Percentiles rank a stretch among this genome's conserved stretches.
phyloP scores from a whole-genome alignment of 139 green algal genomes.

The Nannochloris sp. region DNA sequence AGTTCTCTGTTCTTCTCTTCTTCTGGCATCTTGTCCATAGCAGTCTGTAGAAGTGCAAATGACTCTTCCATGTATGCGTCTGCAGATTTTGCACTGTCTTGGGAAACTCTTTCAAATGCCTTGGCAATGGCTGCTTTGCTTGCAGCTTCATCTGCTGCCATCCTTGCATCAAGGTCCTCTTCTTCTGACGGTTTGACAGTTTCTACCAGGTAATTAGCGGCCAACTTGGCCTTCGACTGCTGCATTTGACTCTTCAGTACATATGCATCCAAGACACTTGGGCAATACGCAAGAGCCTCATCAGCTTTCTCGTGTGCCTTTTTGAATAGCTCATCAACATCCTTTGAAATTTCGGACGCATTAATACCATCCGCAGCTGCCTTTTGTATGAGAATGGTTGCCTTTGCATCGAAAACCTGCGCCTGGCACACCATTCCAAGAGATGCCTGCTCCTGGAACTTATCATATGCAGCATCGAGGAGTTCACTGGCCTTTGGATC shows the following conservation, averaged over 20 bases:
- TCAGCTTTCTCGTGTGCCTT: slow-evolving; percentile 20
- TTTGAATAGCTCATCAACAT: slow-evolving; percentile 15
- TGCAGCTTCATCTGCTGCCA: slow-evolving; percentile 26
- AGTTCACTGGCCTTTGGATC: slow-evolving; percentile 48
- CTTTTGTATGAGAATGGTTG: slow-evolving; percentile 17
- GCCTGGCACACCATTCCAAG: slow-evolving; percentile 27
- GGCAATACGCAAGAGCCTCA: slow-evolving; percentile 21
- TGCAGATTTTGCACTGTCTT: not conserved
- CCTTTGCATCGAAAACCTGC: slow-evolving; percentile 20
- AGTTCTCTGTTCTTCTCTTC: slow-evolving; percentile 30
- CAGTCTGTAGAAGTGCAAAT: slow-evolving; percentile 10
- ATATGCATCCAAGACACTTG: slow-evolving; percentile 24
- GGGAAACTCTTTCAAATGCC: slow-evolving; percentile 26
- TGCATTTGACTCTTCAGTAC: slow-evolving; percentile 12
- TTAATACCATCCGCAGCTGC: slow-evolving; percentile 5
- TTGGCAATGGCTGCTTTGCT: slow-evolving; percentile 8
- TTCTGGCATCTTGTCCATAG: slow-evolving; percentile 22
- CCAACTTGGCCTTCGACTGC: slow-evolving; percentile 30
- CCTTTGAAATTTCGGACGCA: not conserved
- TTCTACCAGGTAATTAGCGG: slow-evolving; percentile 24
- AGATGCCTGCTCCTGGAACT: slow-evolving; percentile 51
- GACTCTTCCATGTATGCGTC: slow-evolving; percentile 19
- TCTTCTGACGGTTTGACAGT: slow-evolving; percentile 13
- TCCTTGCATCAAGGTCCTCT: slow-evolving; percentile 16
- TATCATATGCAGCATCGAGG: slow-evolving; percentile 64